Percentiles rank a stretch among this genome's conserved stretches.
Conservation (phyloP, 257 asterid genomes). For the Solanum virginianum region DNA sequence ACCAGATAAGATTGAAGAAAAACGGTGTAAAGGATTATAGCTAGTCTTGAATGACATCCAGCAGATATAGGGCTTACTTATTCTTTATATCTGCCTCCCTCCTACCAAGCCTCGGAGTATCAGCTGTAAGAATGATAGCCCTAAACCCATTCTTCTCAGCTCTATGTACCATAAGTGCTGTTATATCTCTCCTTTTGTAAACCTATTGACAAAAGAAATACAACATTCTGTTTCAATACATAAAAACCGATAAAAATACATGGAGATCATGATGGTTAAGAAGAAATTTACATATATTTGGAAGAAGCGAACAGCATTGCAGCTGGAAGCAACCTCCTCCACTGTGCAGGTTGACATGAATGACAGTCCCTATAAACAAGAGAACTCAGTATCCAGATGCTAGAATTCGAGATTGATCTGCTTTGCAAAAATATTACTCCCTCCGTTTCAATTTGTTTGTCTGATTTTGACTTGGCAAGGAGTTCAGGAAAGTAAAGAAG, state of each 20-base stretch:
- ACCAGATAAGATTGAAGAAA: not conserved
- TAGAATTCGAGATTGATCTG: not conserved
- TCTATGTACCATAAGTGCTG: constrained; percentile 44
- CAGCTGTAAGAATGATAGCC: constrained; percentile 55
- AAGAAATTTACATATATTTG: constrained; percentile 34
- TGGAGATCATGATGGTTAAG: not conserved
- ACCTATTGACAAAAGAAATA: constrained; percentile 17
- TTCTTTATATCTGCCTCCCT: constrained; percentile 58
- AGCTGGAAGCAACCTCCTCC: constrained; percentile 63
- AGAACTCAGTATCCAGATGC: not conserved
- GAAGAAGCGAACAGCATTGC: constrained; percentile 53
- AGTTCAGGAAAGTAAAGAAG: not conserved
- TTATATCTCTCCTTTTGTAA: constrained; percentile 38
- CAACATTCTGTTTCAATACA: constrained; percentile 5
- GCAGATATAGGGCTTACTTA: constrained; percentile 18
- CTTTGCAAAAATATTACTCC: not conserved
- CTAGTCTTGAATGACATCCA: not conserved
- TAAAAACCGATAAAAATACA: not conserved
- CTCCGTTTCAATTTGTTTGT: not conserved
- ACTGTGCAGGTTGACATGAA: constrained; percentile 38
- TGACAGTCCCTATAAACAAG: constrained; percentile 30
- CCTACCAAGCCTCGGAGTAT: constrained; percentile 51
- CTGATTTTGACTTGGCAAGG: not conserved
- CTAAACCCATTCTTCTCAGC: constrained; percentile 62
- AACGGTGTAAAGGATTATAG: not conserved